Conservation (phyloP, 164 flowering plant species). For the Houttuynia cordata region DNA sequence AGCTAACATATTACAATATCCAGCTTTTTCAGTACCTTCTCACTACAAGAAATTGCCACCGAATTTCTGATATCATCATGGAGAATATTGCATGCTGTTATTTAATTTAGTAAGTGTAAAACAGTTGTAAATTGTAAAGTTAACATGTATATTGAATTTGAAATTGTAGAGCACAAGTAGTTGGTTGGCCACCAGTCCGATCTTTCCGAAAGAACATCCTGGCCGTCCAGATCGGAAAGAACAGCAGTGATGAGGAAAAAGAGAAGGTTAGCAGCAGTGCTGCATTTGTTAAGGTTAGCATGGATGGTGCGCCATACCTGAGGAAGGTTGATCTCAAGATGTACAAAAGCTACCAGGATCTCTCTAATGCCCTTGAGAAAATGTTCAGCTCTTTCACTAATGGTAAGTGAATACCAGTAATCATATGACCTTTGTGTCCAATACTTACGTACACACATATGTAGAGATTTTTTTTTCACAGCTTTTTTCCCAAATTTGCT, state of each 20-base stretch:
- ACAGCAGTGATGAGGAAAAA: slow-evolving; percentile 17
- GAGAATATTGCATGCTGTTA: no score
- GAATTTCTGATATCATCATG: no score
- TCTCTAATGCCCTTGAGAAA: slow-evolving; percentile 52
- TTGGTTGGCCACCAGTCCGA: slow-evolving; percentile 86
- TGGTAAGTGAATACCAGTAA: slow-evolving; percentile 24
- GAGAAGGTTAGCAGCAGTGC: slow-evolving; percentile 23
- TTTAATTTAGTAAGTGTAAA: no score
- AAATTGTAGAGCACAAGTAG: slow-evolving; percentile 58
- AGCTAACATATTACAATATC: no score
- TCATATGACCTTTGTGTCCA: neutral
- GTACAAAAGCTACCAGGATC: slow-evolving; percentile 65
- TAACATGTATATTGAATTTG: neutral
- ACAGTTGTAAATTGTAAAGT: neutral
- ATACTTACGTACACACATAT: no score
- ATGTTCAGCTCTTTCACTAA: slow-evolving; percentile 76
- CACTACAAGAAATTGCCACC: no score
- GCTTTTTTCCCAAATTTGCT: neutral
- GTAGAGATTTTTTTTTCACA: no score
- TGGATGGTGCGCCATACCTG: slow-evolving; percentile 85
- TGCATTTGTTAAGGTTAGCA: slow-evolving; percentile 70
- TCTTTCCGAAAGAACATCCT: slow-evolving; percentile 58
- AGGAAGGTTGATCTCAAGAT: slow-evolving; percentile 69
- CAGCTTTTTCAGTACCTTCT: no score
- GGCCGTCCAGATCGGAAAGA: slow-evolving; percentile 29